Conservation (phyloP, 345 rosid genomes). For the Rhizophora apiculata region DNA sequence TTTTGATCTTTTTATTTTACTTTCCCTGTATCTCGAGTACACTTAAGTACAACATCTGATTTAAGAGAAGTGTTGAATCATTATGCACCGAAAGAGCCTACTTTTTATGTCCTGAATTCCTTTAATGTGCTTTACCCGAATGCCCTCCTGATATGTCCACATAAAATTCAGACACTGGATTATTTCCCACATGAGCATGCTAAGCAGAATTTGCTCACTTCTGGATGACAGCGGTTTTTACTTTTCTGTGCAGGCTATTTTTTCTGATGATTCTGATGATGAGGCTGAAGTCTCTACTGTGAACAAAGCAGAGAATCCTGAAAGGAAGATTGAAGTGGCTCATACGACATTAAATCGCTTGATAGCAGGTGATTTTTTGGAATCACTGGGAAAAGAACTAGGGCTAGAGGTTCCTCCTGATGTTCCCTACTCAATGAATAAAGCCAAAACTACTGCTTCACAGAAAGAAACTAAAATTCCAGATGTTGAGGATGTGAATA, state of each 20-base stretch:
- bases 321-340: slow-evolving; percentile 70
- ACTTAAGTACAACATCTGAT: too few relatives aligned
- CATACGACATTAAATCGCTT: slow-evolving; percentile 76
- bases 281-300: slow-evolving; percentile 44
- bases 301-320: slow-evolving; percentile 44
- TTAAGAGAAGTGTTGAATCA: too few relatives aligned
- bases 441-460: slow-evolving; percentile 13
- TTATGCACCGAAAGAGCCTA: not conserved
- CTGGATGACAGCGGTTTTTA: not conserved
- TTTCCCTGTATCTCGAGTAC: too few relatives aligned
- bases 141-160: not conserved
- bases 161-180: not conserved
- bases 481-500: slow-evolving; percentile 21
- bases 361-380: slow-evolving; percentile 90
- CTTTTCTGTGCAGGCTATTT: slow-evolving; percentile 61
- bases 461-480: slow-evolving; percentile 30
- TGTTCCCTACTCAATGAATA: slow-evolving; percentile 32
- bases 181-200: not conserved
- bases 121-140: not conserved
- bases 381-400: slow-evolving; percentile 90
- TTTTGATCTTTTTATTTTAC: too few relatives aligned
- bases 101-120: not conserved
- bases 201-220: not conserved
- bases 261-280: slow-evolving; percentile 87
- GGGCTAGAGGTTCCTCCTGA: slow-evolving; percentile 94